These are phyloP conservation scores for Grosmannia huntii DNA, from an alignment of 2,329 filamentous ascomycete genomes.

Conservation along the genomic window DNA sequence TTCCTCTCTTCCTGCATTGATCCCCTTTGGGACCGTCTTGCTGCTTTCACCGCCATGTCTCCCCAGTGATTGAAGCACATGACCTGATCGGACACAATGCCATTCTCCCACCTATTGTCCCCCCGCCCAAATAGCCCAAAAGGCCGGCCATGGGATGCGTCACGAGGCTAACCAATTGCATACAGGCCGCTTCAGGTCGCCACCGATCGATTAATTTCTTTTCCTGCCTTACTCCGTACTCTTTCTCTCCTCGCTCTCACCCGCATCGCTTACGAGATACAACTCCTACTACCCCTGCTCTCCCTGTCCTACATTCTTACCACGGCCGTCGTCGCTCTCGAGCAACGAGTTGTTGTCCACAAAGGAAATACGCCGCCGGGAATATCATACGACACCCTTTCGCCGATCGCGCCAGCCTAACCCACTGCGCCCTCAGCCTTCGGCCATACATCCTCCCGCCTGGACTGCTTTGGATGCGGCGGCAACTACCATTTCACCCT, in stretches of 20 bases:
- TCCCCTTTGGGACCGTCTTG: neutral
- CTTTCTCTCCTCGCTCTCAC: neutral
- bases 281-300: neutral
- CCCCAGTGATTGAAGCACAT: conserved; percentile 4
- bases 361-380: no score
- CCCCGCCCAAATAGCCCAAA: neutral
- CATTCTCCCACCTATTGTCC: neutral
- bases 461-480: conserved; percentile 7
- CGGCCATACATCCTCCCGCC: neutral
- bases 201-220: conserved; percentile 7
- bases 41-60: conserved; percentile 7
- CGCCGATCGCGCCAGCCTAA: neutral
- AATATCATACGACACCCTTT: no score
- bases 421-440: neutral
- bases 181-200: conserved; percentile 12
- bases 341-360: no score
- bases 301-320: no score
- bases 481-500: neutral
- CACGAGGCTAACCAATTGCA: conserved; percentile 15
- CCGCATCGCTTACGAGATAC: neutral
- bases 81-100: conserved; percentile 4
- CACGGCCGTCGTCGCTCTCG: no score
- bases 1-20: neutral
- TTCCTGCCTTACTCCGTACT: neutral
- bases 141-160: conserved; percentile 7